A percentile compares a stretch with the other conserved stretches of the same genome.
Evolutionary conservation across 306 rosid species (phyloP).

Genomic region (Vicia faba): DNA sequence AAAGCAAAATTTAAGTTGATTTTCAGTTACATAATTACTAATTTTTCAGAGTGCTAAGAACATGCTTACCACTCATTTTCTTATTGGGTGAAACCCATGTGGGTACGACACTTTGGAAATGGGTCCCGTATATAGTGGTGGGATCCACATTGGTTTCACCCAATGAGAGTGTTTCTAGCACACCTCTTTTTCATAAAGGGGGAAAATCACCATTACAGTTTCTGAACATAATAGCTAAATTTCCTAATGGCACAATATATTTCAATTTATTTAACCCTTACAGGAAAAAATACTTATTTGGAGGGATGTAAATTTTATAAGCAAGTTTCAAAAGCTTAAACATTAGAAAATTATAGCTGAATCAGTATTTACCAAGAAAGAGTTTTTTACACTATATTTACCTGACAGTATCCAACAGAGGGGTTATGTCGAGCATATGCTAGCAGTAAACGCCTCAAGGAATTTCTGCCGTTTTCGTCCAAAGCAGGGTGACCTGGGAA

Average conservation of each 20-base stretch:
- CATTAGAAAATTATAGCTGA: constrained; percentile 23
- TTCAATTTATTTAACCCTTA: constrained; percentile 26
- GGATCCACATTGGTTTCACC: not conserved
- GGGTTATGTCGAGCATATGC: constrained; percentile 97
- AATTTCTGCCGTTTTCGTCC: constrained; percentile 81
- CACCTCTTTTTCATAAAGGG: not conserved
- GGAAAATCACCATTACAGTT: constrained; percentile 7
- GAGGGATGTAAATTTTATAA: constrained; percentile 28
- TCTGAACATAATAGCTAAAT: constrained; percentile 6
- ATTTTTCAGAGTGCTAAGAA: not conserved
- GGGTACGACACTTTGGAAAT: no score
- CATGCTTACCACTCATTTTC: no score
- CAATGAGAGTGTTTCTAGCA: no score
- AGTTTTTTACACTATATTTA: constrained; percentile 42
- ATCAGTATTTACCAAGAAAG: constrained; percentile 33
- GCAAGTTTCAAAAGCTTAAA: constrained; percentile 28
- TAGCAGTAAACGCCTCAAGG: constrained; percentile 83
- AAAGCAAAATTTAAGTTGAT: not conserved
- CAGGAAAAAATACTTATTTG: constrained; percentile 29
- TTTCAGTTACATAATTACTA: constrained; percentile 7
- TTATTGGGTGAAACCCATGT: no score
- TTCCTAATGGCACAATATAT: constrained; percentile 26
- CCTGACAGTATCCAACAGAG: constrained; percentile 96
- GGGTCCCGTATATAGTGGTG: no score
- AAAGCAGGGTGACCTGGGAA: constrained; percentile 99